phyloP scores from a whole-genome alignment of 2,329 filamentous ascomycete species.

The Chalaropsis thielavioides region DNA sequence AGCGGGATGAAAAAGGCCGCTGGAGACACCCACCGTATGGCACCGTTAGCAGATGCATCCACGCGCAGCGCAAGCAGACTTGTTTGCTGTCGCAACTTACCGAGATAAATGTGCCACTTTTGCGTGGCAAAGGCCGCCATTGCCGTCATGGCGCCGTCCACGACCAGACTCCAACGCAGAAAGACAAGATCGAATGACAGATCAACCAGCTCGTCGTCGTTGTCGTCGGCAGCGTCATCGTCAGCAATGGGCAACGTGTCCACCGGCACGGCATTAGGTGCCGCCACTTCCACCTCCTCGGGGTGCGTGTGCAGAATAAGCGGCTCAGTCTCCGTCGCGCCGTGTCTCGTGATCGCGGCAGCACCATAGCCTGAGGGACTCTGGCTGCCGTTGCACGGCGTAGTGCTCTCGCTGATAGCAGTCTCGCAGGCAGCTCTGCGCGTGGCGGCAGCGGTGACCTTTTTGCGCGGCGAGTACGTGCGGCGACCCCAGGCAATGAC shows the following conservation, averaged over 20 bases:
- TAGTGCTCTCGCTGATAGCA: not conserved
- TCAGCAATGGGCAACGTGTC: conserved; percentile 24
- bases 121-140: conserved; percentile 46
- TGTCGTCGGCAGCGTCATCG: conserved; percentile 26
- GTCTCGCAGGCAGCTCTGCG: not conserved
- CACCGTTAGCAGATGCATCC: not conserved
- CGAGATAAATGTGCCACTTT: conserved; percentile 54
- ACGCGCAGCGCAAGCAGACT: not conserved
- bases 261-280: conserved; percentile 34
- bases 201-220: conserved; percentile 23
- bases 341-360: conserved; percentile 10
- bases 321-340: not conserved
- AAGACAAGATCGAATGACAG: conserved; percentile 54
- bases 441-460: conserved; percentile 15
- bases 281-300: conserved; percentile 29
- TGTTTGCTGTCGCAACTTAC: conserved; percentile 23
- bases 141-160: conserved; percentile 50
- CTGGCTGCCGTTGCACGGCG: conserved; percentile 6
- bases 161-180: conserved; percentile 47
- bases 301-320: conserved; percentile 27
- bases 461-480: conserved; percentile 10
- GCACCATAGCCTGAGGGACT: conserved; percentile 9
- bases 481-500: conserved; percentile 35
- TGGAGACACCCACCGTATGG: conserved; percentile 19
- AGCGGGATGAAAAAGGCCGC: conserved; percentile 51